Evolutionary conservation across 768 basidiomycete species (phyloP), one percentile per base, ranked within the genome.

Genomic region (Pulveroboletus sp.): DNA sequence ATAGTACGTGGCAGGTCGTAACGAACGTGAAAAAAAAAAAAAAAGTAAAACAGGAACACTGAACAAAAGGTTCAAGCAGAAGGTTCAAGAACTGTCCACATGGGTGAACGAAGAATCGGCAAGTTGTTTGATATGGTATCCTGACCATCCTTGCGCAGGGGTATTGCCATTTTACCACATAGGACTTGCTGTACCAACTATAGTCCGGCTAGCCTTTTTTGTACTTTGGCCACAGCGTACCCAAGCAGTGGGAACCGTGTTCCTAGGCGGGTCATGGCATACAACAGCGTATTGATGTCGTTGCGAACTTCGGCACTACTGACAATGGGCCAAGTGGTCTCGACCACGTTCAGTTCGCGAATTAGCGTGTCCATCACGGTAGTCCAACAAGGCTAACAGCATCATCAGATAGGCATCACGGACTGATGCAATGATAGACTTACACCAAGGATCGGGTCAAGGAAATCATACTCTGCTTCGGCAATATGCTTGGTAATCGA

Each of bases 371-470:
- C 84, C 43, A 84, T 82, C 32, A 77, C 81, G 45, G 72, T 74
- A 14, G 82, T 81, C 87, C 87, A 88, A 55, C 85, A 87, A 9
- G 81, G 78, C 87, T 87, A 43, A 41, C 19, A 32, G 37, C 6
- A 25, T 42, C 25, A 49, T 58, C 36, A 55, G 37, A 48, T 12
- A 25, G n/a, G n/a, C 12, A 45, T 38, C 27, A 53, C 32, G 37
- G 36, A 52, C 44, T 12, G 38, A 33, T 33, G 13, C 5, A 41
- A 12, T 4, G 17, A 32, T n/a, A 41, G 8, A 69, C 85, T 55
- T 71, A 89, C 87, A 43, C 83, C 85, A 52, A 89, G 74, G 53
- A 89, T 79, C 21, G 87, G 87, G 68, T 90, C 87, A n/a, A 89
- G 74, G 65, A 80, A 84, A 33, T 78, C 75, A 53, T 79, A 84